phyloP scores from a whole-genome alignment of 805 yeast genomes.

The Yarrowia yakushimensis region DNA sequence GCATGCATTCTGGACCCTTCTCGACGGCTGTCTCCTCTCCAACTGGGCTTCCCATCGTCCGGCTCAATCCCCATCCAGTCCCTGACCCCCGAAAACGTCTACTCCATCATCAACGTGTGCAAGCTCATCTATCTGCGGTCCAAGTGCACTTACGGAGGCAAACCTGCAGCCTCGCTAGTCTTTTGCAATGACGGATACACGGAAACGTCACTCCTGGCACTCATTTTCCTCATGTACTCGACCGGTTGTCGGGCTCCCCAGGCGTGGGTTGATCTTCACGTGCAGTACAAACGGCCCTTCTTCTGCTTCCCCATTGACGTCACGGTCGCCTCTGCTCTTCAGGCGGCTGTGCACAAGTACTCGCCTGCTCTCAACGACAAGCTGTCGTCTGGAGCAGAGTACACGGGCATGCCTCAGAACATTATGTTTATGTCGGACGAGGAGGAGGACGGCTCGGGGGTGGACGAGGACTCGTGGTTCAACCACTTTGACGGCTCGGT shows the following conservation, averaged over 20 bases:
- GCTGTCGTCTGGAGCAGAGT: constrained; percentile 9
- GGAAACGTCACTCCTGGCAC: constrained; percentile 72
- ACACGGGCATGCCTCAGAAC: constrained; percentile 14
- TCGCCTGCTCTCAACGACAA: constrained; percentile 49
- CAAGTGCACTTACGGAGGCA: constrained; percentile 30
- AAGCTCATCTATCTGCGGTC: constrained; percentile 54
- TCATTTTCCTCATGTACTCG: constrained; percentile 69
- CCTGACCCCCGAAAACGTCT: constrained; percentile 56
- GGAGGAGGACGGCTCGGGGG: neutral
- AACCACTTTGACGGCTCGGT: constrained; percentile 54
- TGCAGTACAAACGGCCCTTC: constrained; percentile 67
- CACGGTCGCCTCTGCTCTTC: constrained; percentile 57
- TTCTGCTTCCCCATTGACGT: constrained; percentile 79
- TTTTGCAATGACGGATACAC: constrained; percentile 91
- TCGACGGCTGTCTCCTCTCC: constrained; percentile 26
- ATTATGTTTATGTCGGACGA: constrained; percentile 10
- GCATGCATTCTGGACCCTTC: constrained; percentile 7
- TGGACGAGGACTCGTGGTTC: constrained; percentile 33
- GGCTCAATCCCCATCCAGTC: constrained; percentile 80
- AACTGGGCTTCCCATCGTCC: constrained; percentile 67
- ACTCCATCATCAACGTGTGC: constrained; percentile 64
- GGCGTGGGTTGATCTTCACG: constrained; percentile 63
- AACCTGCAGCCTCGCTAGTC: constrained; percentile 46
- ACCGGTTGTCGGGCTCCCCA: constrained; percentile 58
- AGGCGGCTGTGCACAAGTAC: constrained; percentile 53